Evolutionary conservation across 345 rosid species (phyloP).

Genomic region (Gossypium bickii): DNA sequence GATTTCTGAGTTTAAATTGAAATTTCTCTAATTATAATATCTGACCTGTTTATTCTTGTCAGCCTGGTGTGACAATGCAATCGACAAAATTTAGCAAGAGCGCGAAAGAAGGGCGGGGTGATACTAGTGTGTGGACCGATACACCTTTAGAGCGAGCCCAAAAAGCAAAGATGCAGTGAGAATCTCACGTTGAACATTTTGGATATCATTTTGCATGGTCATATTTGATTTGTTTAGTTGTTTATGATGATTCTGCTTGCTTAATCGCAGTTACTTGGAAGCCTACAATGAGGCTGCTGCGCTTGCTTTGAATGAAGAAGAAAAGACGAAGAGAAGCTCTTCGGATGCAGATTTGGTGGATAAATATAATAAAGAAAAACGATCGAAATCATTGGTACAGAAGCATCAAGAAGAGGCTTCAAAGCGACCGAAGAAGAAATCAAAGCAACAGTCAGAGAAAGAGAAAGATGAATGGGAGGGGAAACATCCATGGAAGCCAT

Average conservation of each 20-base stretch:
- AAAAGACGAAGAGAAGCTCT: constrained; percentile 29
- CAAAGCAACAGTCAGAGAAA: constrained; percentile 42
- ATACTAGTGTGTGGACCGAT: constrained; percentile 85
- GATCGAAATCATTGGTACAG: constrained; percentile 76
- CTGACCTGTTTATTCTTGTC: constrained; percentile 22
- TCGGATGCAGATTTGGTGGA: constrained; percentile 84
- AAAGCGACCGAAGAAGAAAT: constrained; percentile 52
- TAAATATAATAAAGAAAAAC: constrained; percentile 74
- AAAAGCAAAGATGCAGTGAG: constrained; percentile 82
- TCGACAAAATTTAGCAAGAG: constrained; percentile 63
- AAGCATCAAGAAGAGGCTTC: constrained; percentile 61
- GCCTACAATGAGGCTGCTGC: constrained; percentile 79
- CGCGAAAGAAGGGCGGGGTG: constrained; percentile 80
- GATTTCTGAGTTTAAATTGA: not conserved
- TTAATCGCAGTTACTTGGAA: constrained; percentile 62
- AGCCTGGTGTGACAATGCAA: constrained; percentile 77
- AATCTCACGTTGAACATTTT: not conserved
- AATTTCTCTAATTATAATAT: constrained; percentile 1
- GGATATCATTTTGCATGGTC: not conserved
- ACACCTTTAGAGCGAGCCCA: constrained; percentile 81
- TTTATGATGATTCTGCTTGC: constrained; percentile 8
- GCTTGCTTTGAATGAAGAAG: constrained; percentile 71
- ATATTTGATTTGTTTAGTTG: not conserved
- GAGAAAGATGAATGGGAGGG: constrained; percentile 83
- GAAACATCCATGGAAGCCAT: constrained; percentile 95